phyloP scores from a whole-genome alignment of 2,329 filamentous ascomycete genomes.

The Apiospora koreana region DNA sequence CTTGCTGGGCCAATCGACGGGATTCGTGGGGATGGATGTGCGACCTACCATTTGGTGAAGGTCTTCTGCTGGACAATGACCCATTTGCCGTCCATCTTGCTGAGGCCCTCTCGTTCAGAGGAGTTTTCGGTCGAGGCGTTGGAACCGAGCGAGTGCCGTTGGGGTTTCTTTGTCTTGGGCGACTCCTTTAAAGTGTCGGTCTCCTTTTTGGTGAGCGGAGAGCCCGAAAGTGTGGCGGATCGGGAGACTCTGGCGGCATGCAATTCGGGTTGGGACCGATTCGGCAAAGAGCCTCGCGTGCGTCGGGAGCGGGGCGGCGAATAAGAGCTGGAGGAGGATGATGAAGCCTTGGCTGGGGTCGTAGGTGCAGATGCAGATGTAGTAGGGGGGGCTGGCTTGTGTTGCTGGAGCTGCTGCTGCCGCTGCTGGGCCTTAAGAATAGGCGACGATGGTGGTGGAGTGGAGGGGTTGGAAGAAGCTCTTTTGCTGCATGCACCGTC shows the following conservation, averaged over 20 bases:
- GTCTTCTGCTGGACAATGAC: constrained; percentile 94
- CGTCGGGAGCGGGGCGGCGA: constrained; percentile 17
- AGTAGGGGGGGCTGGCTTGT: constrained; percentile 7
- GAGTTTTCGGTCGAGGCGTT: constrained; percentile 48
- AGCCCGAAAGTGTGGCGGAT: constrained; percentile 38
- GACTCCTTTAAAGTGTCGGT: constrained; percentile 15
- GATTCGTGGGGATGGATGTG: not conserved
- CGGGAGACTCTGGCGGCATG: constrained; percentile 51
- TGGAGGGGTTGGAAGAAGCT: constrained; percentile 19
- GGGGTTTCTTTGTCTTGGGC: constrained; percentile 30
- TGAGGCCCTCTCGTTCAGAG: constrained; percentile 47
- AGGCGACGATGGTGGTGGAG: constrained; percentile 3
- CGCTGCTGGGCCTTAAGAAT: constrained; percentile 15
- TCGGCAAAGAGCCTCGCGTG: constrained; percentile 22
- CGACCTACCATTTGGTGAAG: constrained; percentile 88
- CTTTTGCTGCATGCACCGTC: not conserved
- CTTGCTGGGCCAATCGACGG: not conserved
- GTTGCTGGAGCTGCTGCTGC: constrained; percentile 15
- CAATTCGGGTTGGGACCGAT: constrained; percentile 36
- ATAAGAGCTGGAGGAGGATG: not conserved
- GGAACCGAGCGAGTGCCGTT: constrained; percentile 35
- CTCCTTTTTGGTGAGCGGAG: constrained; percentile 28
- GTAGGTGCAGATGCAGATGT: constrained; percentile 5
- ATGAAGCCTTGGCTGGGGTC: not conserved
- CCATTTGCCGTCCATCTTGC: constrained; percentile 70